Evolutionary conservation across 2,329 filamentous ascomycete genomes (phyloP), one percentile per base, ranked within the genome.

Genomic region (Fusarium concolor): DNA sequence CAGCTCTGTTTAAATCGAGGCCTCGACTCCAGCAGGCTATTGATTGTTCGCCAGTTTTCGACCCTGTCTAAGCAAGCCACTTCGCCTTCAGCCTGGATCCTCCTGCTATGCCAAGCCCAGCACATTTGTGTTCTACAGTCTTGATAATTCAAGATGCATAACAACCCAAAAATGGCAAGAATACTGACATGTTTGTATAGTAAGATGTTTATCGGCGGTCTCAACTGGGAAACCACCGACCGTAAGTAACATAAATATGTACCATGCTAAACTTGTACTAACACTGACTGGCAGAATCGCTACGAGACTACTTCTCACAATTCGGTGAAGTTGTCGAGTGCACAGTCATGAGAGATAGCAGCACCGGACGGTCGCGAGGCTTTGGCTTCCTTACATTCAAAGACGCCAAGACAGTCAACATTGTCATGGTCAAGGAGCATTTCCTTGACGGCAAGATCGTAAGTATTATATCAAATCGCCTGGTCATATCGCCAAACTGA

Each of bases 341-440:
- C 79, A 99, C 96, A 17, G 96, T 99, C n/a, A 99, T 99, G 96
- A 89, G 96, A 70, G 96, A 99, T 80, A 94, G 94, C 65, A 92
- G 92, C 49, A 97, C 94, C 11, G 96, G 96, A 42, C 90, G 96
- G 67, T 98, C 96, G 29, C 89, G 96, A 80, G 96, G 96, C 24
- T 99, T 99, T 74, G 96, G 96, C 29, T 99, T 99, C 81, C 85
- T 99, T 65, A 99, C 96, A 1, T 99, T 99, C 85, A 96, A 93
- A 78, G 96, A 99, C 76, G 92, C 96, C 46, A 97, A 97, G 83
- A 97, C 93, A 6, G 96, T 99, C 71, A 99, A 99, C 78, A 97
- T 94, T 71, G 96, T 99, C 68, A 99, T 99, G 96, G 96, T 99
- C 67, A 99, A 99, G 82, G 96, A 99, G 78, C 96, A 99, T 79